A percentile compares a stretch with the other conserved stretches of the same genome.
Conservation (phyloP, 768 basidiomycete genomes). For the Lyophyllum atratum region DNA sequence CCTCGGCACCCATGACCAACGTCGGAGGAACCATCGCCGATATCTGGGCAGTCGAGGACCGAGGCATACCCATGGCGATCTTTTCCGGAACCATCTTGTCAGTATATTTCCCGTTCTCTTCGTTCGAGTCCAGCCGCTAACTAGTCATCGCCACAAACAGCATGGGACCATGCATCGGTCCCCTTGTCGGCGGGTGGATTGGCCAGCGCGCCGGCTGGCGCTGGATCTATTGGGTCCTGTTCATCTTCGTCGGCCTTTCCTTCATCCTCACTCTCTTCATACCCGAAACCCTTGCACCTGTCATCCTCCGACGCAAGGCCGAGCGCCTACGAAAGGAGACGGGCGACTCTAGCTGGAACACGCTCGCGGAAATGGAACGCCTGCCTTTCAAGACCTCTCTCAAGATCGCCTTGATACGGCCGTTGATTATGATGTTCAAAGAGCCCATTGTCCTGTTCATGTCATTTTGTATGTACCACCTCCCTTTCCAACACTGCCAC, state of each 20-base stretch:
- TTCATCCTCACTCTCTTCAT: slow-evolving; percentile 41
- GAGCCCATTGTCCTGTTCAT: slow-evolving; percentile 11
- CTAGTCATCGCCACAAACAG: slow-evolving; percentile 11
- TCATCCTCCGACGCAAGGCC: slow-evolving; percentile 45
- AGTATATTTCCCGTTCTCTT: slow-evolving; percentile 5
- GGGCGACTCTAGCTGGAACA: slow-evolving; percentile 16
- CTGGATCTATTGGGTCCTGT: slow-evolving; percentile 51
- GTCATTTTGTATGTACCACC: slow-evolving; percentile 1
- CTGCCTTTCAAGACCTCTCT: background rate
- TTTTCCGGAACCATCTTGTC: slow-evolving; percentile 51
- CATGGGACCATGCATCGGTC: slow-evolving; percentile 49
- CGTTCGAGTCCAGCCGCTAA: background rate
- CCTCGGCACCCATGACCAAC: slow-evolving; percentile 32
- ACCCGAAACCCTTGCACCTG: slow-evolving; percentile 54
- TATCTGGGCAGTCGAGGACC: slow-evolving; percentile 40
- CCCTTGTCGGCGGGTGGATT: slow-evolving; percentile 51
- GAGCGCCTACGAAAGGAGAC: slow-evolving; percentile 39
- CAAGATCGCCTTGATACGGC: background rate
- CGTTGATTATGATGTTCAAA: slow-evolving; percentile 7
- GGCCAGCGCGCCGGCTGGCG: slow-evolving; percentile 46
- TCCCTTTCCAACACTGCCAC: slow-evolving; percentile 23
- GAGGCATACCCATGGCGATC: slow-evolving; percentile 49
- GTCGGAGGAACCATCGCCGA: slow-evolving; percentile 46
- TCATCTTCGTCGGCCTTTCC: slow-evolving; percentile 40
- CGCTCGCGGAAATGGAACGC: slow-evolving; percentile 2